These are phyloP conservation scores for Thinopyrum elongatum DNA, from an alignment of 176 grass and related monocot genomes.

Conservation along the genomic window DNA sequence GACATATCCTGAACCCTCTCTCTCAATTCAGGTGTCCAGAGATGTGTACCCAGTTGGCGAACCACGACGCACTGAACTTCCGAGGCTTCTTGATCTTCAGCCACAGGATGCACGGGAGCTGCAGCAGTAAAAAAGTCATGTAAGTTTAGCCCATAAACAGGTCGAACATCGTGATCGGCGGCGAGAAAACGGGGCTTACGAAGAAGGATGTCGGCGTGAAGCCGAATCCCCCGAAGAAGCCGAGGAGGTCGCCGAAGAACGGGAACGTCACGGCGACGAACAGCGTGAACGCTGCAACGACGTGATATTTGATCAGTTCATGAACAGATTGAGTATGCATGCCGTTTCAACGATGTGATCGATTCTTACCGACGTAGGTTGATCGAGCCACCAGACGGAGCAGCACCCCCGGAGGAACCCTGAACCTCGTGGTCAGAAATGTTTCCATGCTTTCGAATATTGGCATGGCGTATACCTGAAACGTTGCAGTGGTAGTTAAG, in stretches of 20 bases:
- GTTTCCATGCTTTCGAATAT: conserved; percentile 68
- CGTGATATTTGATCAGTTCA: neutral
- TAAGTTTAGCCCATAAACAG: neutral
- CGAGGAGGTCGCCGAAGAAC: conserved; percentile 78
- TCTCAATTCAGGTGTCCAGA: neutral
- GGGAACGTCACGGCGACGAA: conserved; percentile 70
- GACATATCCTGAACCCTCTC: neutral
- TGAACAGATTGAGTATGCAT: neutral
- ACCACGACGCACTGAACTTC: conserved; percentile 63
- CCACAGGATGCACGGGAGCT: conserved; percentile 79
- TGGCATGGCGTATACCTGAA: conserved; percentile 68
- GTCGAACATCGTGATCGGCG: neutral
- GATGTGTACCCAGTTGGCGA: conserved; percentile 42
- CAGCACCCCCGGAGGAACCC: conserved; percentile 36
- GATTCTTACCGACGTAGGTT: conserved; percentile 55
- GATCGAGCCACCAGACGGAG: conserved; percentile 65
- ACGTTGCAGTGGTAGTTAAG: neutral
- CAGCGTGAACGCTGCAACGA: conserved; percentile 55
- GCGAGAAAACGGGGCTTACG: conserved; percentile 37
- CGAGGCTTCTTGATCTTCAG: conserved; percentile 68
- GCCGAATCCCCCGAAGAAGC: conserved; percentile 86
- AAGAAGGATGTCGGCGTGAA: conserved; percentile 83
- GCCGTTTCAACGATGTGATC: neutral
- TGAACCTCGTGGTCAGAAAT: conserved; percentile 47
- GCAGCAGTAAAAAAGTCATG: neutral